Evolutionary conservation across 2,329 filamentous ascomycete genomes (phyloP), one percentile per base, ranked within the genome.

Genomic region (Claviceps sp.): DNA sequence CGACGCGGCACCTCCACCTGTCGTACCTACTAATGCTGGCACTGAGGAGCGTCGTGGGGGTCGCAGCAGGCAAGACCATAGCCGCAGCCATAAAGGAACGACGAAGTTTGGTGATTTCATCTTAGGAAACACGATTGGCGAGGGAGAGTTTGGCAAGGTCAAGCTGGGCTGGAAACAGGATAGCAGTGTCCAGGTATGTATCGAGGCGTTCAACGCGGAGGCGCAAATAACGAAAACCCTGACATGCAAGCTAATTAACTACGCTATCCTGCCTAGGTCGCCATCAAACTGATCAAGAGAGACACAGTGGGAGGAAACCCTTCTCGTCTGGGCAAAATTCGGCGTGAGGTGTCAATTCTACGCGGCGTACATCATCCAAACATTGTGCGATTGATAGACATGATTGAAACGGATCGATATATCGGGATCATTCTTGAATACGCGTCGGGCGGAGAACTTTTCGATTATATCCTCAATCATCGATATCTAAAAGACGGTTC

Each of bases 381-480:
- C 66, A 98, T 98, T 65, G 93, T 98, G 50, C 84, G 87, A 55
- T 74, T 98, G 49, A 91, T 97, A 69, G 94, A 98, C 70, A 97
- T 98, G 87, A 90, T 96, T 34, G 91, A 97, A 69, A 97, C 93
- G 0, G 90, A 97, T 63, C 82, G 89, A 58, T 89, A 97, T 61
- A 98, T 97, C 67, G 93, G 93, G 58, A 97, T 98, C 63, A 95
- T 98, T 60, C 79, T 98, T 61, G 93, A 98, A 70, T 98, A 98
- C 65, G 93, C 93, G 5, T 98, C 93, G 0, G 93, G 93, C 20
- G 93, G 93, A 54, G 93, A 98, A 68, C 79, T 98, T 2, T 98
- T 98, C 68, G 93, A 98, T 69, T 95, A 96, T 69, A 98, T 98
- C 60, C 75, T 98, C 55, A 95, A 95, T 63, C 89, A 98, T 67